phyloP scores from a whole-genome alignment of 495 filamentous ascomycete species.

The Aspergillus asperescens region DNA sequence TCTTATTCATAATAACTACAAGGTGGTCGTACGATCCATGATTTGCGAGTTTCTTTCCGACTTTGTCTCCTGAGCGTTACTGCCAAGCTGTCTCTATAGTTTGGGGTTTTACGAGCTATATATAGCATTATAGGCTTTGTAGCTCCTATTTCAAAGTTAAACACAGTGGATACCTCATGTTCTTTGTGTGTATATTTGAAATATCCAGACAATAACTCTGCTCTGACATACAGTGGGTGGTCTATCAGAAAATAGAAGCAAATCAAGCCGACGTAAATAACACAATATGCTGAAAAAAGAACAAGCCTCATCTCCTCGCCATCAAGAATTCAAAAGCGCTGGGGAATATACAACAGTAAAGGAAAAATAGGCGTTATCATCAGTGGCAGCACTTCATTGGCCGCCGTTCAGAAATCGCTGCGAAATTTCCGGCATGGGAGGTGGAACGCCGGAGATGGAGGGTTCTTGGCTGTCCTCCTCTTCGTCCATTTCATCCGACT shows the following conservation, averaged over 20 bases:
- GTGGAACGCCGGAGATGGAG: conserved; percentile 16
- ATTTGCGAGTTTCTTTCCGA: not conserved
- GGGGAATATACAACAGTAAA: conserved; percentile 23
- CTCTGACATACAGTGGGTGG: not conserved
- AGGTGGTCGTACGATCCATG: not conserved
- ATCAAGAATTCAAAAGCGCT: conserved; percentile 11
- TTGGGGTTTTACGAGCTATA: not conserved
- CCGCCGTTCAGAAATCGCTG: conserved; percentile 21
- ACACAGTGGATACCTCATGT: no score
- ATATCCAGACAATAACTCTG: not conserved
- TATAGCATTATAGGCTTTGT: no score
- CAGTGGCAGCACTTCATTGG: conserved; percentile 3
- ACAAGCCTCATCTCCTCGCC: not conserved
- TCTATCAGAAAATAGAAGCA: not conserved
- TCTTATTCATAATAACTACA: not conserved
- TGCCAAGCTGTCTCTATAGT: not conserved
- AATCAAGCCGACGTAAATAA: not conserved
- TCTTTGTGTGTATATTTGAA: not conserved
- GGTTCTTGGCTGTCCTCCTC: conserved; percentile 26
- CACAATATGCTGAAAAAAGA: not conserved
- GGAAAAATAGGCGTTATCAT: not conserved
- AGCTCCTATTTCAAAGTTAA: not conserved
- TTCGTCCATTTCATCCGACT: conserved; percentile 51
- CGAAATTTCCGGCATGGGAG: conserved; percentile 36
- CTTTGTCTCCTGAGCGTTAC: not conserved